Evolutionary conservation across 2,329 filamentous ascomycete genomes (phyloP).

Genomic region (Colletotrichum magnum): DNA sequence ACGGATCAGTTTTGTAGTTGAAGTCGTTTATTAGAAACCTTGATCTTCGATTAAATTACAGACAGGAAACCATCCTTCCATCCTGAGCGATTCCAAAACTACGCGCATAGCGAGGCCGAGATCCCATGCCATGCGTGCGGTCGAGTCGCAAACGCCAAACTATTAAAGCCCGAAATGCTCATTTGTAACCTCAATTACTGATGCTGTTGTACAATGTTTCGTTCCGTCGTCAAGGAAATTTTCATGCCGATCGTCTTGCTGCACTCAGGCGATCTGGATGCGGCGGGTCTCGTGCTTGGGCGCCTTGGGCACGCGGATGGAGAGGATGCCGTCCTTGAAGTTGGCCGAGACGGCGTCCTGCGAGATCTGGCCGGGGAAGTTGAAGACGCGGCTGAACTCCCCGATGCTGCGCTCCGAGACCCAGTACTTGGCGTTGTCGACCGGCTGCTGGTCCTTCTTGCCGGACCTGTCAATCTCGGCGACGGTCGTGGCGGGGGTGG

Average conservation of each 20-base stretch:
- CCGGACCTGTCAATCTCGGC: conserved; percentile 52
- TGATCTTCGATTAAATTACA: too few species aligned
- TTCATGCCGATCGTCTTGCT: too few species aligned
- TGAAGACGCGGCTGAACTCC: conserved; percentile 78
- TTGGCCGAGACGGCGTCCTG: conserved; percentile 72
- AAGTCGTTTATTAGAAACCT: too few species aligned
- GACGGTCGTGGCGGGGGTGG: conserved; percentile 46
- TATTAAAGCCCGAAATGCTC: not conserved
- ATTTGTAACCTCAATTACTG: not conserved
- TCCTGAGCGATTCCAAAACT: not conserved
- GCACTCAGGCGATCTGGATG: conserved; percentile 66
- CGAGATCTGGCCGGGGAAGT: conserved; percentile 76
- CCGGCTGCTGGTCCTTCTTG: conserved; percentile 34
- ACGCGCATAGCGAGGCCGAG: not conserved
- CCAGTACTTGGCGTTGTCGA: conserved; percentile 76
- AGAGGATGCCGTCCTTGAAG: conserved; percentile 77
- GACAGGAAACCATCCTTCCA: too few species aligned
- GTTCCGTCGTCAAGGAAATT: not conserved
- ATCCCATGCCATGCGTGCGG: conserved; percentile 13
- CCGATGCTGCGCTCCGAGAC: conserved; percentile 75
- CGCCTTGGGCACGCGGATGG: conserved; percentile 75
- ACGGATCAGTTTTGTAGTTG: too few species aligned
- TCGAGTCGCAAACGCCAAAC: conserved; percentile 1
- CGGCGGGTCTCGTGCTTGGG: conserved; percentile 70
- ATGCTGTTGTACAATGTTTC: conserved; percentile 15